Evolutionary conservation across 768 basidiomycete species (phyloP), one percentile per base, ranked within the genome.

Genomic region (Lactarius akahatsu): DNA sequence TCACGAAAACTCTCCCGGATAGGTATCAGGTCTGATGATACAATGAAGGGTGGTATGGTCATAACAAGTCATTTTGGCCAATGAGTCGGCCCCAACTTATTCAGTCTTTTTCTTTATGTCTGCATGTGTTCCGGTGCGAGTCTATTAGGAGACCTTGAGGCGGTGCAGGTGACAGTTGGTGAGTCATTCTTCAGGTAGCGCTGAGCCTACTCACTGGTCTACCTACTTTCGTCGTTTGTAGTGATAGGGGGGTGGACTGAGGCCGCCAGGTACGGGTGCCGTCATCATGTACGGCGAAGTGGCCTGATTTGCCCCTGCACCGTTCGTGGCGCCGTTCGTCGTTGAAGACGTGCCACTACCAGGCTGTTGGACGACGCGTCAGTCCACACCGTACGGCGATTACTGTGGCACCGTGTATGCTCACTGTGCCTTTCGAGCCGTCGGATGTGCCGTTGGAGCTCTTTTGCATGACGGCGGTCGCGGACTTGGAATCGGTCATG

Each of bases 321-420:
- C 68, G 11, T 40, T 59, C 41, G 57, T 36, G 13, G 59, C 34
- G 23, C 64, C 59, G n/a, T 64, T 41, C 20, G 60, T 65, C 56
- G 64, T 69, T 78, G 86, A 81, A 66, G 86, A 87, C 56, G 91
- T 91, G 69, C 91, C 94, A 63, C 83, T 94, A 59, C 94, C 92
- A 38, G 79, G 91, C 57, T 94, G 94, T 74, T 94, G 32, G 6
- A 32, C 92, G 92, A 91, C 90, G 56, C 92, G 94, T 75, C 50
- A 28, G 94, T 94, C 77, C 92, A 92, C 71, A 91, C 92, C 76
- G 92, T 89, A n/a, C 96, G 98, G 79, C 86, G 96, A 62, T 95
- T 96, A 67, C 94, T 96, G 76, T 92, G 98, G 74, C 84, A 85
- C 94, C 54, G 83, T 86, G 65, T 11, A 95, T 98, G 76, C 76